Evolutionary conservation across 2,329 filamentous ascomycete genomes (phyloP), one percentile per base, ranked within the genome.

Genomic region (Alternaria sp.): DNA sequence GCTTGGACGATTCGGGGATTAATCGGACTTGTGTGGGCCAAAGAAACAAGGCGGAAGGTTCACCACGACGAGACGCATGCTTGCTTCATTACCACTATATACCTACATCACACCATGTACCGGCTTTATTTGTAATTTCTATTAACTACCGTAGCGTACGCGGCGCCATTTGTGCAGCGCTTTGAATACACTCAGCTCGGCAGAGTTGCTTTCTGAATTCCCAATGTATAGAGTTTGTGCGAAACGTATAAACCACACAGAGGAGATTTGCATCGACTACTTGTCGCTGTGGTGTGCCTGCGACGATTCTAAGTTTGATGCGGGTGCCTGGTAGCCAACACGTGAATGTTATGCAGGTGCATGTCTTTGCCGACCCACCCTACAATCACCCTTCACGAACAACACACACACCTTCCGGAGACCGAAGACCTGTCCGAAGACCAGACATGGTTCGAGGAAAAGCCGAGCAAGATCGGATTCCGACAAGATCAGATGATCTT

Each of bases 401-500:
- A 9, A 9, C 21, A 7, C 19, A 36, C 12, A 32, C 28, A 52
- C 32, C 32, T 36, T 36, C 15, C 7, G 32, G 4, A 36, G 32
- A 36, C 28, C 30, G 49, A 36, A 23, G 15, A 23, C 19, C 49
- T 30, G 28, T 10, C 21, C 7, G 17, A 36, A 8, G 5, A 6
- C 11, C 49, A 52, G 49, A 7, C 30, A 21, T 52, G 13, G 49
- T 52, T 52, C 30, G 19, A 52, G 49, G 15, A 40, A 23, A 52
- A 23, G 32, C 7, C 12, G 49, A 36, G 49, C 13, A 23, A 10
- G 15, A 15, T 36, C 21, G 17, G 19, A 32, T 13, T 36, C 19
- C 17, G 36, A 40, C 36, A 40, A 45, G 54, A 61, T 77, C 67
- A 70, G 64, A 71, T 72, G 73, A 78, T 65, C 21, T 74, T 77